Percentiles rank a stretch among this genome's conserved stretches.
Conservation (phyloP, 192 early-diverging fungal species). For the Radiomyces spectabilis region DNA sequence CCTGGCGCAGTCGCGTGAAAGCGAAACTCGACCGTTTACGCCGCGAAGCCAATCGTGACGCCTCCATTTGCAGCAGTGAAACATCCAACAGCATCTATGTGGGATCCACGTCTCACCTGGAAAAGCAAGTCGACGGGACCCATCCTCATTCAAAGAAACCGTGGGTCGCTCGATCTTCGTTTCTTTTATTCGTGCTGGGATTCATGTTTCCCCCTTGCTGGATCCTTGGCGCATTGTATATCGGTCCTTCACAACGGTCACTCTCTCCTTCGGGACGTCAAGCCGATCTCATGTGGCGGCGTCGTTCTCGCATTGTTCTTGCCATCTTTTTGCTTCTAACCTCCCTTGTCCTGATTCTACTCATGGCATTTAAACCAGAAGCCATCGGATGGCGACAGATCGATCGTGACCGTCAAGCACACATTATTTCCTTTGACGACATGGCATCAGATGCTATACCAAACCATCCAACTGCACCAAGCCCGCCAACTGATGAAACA, state of each 20-base stretch:
- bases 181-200: conserved; percentile 18
- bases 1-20: no score
- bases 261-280: conserved; percentile 4
- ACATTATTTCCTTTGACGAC: neutral
- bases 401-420: neutral
- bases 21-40: no score
- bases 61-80: no score
- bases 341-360: neutral
- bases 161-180: conserved; percentile 6
- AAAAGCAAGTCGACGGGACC: no score
- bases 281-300: conserved; percentile 13
- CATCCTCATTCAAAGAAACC: no score
- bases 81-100: no score
- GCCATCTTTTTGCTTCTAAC: neutral
- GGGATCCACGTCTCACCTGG: no score
- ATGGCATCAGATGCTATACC: neutral
- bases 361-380: conserved; percentile 7
- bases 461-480: neutral
- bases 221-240: conserved; percentile 13
- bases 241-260: neutral
- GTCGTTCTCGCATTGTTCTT: conserved; percentile 8
- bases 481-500: neutral
- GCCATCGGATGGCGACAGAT: conserved; percentile 14
- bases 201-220: conserved; percentile 20
- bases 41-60: no score